Evolutionary conservation across 2,329 filamentous ascomycete species (phyloP), one percentile per base, ranked within the genome.

Genomic region (Ilyonectria mors-panacis): DNA sequence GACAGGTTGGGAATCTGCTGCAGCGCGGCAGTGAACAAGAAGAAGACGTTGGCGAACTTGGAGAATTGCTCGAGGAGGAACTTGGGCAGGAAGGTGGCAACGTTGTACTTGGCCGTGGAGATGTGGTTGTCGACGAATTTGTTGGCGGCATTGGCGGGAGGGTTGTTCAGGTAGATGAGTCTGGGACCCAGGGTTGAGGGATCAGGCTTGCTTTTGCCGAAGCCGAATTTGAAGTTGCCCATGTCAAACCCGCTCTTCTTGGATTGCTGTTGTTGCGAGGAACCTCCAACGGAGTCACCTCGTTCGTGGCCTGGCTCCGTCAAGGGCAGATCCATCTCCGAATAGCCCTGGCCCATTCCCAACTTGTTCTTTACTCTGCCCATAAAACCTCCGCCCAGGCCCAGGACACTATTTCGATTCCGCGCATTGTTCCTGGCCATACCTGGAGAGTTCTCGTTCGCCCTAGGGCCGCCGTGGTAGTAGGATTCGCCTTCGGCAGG

Each of bases 1-100:
- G 95, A 97, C 68, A 99, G 92, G 72, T 93, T 92, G 23, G 96
- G 96, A 68, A 99, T 97, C 81, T 99, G 96, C 84, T 99, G 96
- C 51, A 99, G 85, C 45, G 90, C 91, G 17, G 96, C 95, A 42
- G 96, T 99, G 81, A 99, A 98, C 79, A 99, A 89, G 92, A 99
- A 99, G 86, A 99, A 99, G 78, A 99, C 83, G 83, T 99, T 99
- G 85, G 96, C 96, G 82, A 98, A 97, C 85, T 98, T 99, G 68
- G 95, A 98, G 83, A 99, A 99, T 80, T 99, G 96, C 81, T 99
- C 96, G 80, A 95, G 94, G 63, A 99, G 86, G 82, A 99, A 99
- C 82, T 99, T 99, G 57, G 96, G 96, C 19, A 98, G 79, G 81
- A 99, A 99, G 21, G 94, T 97, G 61, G 93, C 87, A 77, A 94